Base-by-base conservation (phyloP, 139 green algal genomes). In the Chlamydomonas sp. region DNA sequence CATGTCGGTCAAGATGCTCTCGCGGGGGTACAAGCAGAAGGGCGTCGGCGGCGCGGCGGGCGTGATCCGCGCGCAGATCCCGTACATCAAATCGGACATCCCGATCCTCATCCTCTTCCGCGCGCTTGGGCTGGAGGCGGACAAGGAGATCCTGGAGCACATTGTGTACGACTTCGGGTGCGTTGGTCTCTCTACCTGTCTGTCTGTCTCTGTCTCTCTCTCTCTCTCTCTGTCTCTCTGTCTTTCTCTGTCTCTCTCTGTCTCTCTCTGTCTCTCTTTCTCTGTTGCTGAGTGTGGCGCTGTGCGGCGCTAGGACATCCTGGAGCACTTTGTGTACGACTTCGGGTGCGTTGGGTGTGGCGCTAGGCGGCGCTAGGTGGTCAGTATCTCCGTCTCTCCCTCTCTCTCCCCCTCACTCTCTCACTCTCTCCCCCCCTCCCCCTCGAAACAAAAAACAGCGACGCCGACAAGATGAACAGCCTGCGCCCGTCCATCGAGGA, bases 401-500 rank as follows among this genome's bases (percentile, higher is more conserved):
- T n/a, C n/a, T n/a, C n/a, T n/a, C n/a, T n/a, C n/a, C n/a, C n/a
- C n/a, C n/a, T n/a, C n/a, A n/a, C n/a, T n/a, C n/a, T n/a, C n/a
- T n/a, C n/a, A n/a, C n/a, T n/a, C n/a, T n/a, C n/a, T n/a, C n/a
- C n/a, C n/a, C n/a, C n/a, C n/a, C n/a, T 66, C n/a, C n/a, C n/a
- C n/a, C n/a, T n/a, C n/a, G 73, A 82, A n/a, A n/a, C n/a, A n/a
- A n/a, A n/a, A n/a, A n/a, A n/a, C 31, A 39, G 26, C 1, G 26
- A 38, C 30, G n/a, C 81, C 10, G 90, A 88, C 22, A 97, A 98
- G 90, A 89, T 98, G 85, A 93, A 98, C 63, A 84, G 88, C 24
- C 82, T 99, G 74, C 70, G 89, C 36, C 81, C 90, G 1, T 95
- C 85, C 38, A 91, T 99, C 28, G 94, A 99, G 76, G 94, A 98